A percentile compares a stretch with the other conserved stretches of the same genome.
Conservation (phyloP, 1,284 basidiomycete genomes). For the Somion occarium region DNA sequence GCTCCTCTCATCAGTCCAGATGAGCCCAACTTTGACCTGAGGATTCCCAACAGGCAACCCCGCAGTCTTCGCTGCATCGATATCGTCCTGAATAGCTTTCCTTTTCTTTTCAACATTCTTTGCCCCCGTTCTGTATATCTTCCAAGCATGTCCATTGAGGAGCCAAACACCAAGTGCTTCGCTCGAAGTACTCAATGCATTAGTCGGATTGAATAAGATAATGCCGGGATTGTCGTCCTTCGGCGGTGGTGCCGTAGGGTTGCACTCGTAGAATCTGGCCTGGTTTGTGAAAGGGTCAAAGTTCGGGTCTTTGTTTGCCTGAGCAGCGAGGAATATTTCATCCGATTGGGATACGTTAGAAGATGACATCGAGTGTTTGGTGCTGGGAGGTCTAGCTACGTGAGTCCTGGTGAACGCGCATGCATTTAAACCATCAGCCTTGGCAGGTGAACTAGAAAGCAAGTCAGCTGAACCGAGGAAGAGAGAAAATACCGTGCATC, state of each 20-base stretch:
- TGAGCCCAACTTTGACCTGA: background rate
- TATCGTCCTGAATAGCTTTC: background rate
- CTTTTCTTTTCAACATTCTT: background rate
- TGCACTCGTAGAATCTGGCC: background rate
- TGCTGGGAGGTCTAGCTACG: no score
- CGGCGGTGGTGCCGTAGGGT: background rate
- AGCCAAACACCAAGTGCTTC: slow-evolving; percentile 6
- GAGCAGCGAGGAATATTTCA: no score
- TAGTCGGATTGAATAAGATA: background rate
- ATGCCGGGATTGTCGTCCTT: no score
- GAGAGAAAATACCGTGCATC: no score
- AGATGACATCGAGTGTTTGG: no score
- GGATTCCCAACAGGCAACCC: background rate
- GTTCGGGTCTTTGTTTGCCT: no score
- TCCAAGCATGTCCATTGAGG: background rate
- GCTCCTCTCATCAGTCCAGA: background rate
- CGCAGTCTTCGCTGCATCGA: background rate
- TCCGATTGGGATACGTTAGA: no score
- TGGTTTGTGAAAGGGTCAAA: background rate
- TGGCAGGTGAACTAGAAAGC: no score
- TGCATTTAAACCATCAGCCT: no score
- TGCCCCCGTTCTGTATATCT: slow-evolving; percentile 7
- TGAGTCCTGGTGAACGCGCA: no score
- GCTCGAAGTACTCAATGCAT: background rate
- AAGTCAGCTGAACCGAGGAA: no score